Conservation (phyloP, 108 stramenopile species). For the Skeletonema potamos region DNA sequence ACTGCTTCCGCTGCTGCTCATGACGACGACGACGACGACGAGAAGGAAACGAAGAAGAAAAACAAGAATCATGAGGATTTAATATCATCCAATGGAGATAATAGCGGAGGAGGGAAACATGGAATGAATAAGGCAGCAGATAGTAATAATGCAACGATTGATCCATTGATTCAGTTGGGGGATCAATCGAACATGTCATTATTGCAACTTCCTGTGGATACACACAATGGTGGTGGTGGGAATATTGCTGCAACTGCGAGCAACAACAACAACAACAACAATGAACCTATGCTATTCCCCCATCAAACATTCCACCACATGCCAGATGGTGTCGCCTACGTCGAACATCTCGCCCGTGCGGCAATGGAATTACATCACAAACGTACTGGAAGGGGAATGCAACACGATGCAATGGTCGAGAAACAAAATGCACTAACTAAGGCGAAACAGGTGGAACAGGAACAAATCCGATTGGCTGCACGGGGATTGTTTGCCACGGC, state of each 20-base stretch:
- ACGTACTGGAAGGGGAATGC: constrained; percentile 73
- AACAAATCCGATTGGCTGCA: constrained; percentile 18
- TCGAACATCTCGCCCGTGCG: constrained; percentile 82
- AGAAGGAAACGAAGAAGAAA: background rate
- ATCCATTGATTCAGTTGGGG: constrained; percentile 12
- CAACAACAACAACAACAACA: constrained; percentile 12
- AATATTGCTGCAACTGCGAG: background rate
- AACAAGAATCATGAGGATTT: too few species aligned
- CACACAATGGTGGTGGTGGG: too few species aligned
- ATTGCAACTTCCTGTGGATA: constrained; percentile 3
- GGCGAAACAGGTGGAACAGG: constrained; percentile 12
- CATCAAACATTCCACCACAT: constrained; percentile 13
- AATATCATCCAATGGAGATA: too few species aligned
- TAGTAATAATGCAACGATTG: background rate
- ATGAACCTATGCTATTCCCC: constrained; percentile 13
- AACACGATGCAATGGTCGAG: constrained; percentile 39
- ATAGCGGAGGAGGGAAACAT: background rate
- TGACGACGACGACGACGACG: background rate
- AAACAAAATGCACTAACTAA: background rate
- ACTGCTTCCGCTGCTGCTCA: background rate
- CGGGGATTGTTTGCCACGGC: constrained; percentile 26
- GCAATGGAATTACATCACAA: constrained; percentile 85
- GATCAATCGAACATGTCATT: constrained; percentile 8
- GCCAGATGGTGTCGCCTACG: constrained; percentile 62
- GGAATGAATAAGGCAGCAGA: background rate